Evolutionary conservation across 805 yeast species (phyloP).

Genomic region (Dipodascopsis uninucleata): DNA sequence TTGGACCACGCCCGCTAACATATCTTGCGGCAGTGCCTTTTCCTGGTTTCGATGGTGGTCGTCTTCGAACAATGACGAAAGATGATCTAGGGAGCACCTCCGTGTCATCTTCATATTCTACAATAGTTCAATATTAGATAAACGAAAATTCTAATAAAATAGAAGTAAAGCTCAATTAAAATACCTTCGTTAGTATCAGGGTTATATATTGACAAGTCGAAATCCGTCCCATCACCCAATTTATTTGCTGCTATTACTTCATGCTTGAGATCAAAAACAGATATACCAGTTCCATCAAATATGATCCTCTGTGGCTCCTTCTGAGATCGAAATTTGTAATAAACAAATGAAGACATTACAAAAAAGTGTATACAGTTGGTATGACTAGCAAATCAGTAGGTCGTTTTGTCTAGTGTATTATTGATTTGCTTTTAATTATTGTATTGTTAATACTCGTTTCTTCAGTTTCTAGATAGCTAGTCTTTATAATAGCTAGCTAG

Average conservation of each 20-base stretch:
- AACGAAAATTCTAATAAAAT: neutral
- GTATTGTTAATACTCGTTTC: too few relatives aligned
- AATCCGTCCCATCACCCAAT: conserved; percentile 78
- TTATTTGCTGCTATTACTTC: conserved; percentile 81
- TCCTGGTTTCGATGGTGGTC: conserved; percentile 55
- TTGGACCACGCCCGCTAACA: conserved; percentile 54
- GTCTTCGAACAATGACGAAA: conserved; percentile 64
- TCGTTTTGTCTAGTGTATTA: too few relatives aligned
- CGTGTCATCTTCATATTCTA: conserved; percentile 80
- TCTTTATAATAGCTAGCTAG: too few relatives aligned
- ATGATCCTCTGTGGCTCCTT: conserved; percentile 70
- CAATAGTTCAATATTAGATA: too few relatives aligned
- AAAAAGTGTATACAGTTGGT: too few relatives aligned
- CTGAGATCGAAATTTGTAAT: conserved; percentile 82
- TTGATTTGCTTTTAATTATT: too few relatives aligned
- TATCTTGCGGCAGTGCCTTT: conserved; percentile 57
- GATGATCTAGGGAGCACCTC: conserved; percentile 87
- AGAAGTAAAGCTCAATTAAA: neutral
- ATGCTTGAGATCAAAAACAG: conserved; percentile 89
- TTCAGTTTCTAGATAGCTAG: too few relatives aligned
- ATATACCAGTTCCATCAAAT: conserved; percentile 95
- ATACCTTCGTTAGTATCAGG: conserved; percentile 57
- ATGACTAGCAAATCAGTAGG: too few relatives aligned
- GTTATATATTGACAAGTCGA: conserved; percentile 68
- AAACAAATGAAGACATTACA: conserved; percentile 87